phyloP scores from a whole-genome alignment of 2,329 filamentous ascomycete species.

The Paecilomyces sp. region DNA sequence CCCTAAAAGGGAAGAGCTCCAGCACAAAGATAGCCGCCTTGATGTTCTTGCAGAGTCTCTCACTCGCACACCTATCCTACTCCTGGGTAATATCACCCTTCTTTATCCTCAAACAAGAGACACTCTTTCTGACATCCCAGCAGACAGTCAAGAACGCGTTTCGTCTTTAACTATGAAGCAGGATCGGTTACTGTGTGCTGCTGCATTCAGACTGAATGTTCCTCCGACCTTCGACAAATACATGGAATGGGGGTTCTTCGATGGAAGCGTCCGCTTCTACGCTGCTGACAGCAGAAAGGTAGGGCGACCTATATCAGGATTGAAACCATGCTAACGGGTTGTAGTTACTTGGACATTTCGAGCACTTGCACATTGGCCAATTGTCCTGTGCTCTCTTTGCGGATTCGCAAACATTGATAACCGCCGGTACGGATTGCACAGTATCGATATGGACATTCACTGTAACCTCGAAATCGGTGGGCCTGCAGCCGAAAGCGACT shows the following conservation, averaged over 20 bases:
- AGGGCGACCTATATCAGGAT: conserved; percentile 6
- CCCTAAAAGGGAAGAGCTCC: conserved; percentile 62
- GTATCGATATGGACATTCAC: conserved; percentile 76
- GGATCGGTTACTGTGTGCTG: conserved; percentile 75
- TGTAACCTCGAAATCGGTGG: conserved; percentile 60
- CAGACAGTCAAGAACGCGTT: conserved; percentile 68
- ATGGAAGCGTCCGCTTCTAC: conserved; percentile 89
- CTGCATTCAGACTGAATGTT: conserved; percentile 78
- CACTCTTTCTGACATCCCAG: conserved; percentile 6
- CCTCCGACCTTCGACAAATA: conserved; percentile 83
- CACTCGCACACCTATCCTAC: conserved; percentile 68
- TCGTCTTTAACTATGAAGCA: conserved; percentile 70
- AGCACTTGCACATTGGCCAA: conserved; percentile 88
- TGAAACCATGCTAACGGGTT: neutral
- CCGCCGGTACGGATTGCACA: conserved; percentile 85
- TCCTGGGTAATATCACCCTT: conserved; percentile 49
- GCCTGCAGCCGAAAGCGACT: conserved; percentile 69
- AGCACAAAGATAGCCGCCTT: conserved; percentile 60
- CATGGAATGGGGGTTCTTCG: conserved; percentile 92
- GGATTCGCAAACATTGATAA: conserved; percentile 84
- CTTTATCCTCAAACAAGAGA: neutral
- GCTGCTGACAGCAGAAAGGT: conserved; percentile 72
- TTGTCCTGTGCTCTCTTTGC: conserved; percentile 77
- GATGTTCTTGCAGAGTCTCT: conserved; percentile 73
- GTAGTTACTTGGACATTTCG: conserved; percentile 71